A percentile compares a stretch with the other conserved stretches of the same genome.
Conservation (phyloP, 1,139 yeast genomes). For the Lodderomyces parapsilosis region DNA sequence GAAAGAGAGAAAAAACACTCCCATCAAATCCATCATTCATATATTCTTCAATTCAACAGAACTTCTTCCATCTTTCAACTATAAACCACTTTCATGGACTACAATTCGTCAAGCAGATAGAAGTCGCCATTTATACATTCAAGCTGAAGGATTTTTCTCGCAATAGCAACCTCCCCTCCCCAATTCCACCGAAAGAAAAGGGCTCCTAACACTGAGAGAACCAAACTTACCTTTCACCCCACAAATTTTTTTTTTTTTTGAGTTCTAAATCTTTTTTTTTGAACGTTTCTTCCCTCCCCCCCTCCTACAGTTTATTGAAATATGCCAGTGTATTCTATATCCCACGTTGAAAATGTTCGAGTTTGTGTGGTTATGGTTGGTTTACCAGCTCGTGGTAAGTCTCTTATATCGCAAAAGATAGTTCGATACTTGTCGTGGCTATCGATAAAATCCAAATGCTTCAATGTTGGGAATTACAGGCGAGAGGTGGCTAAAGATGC, state of each 20-base stretch:
- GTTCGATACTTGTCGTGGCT: conserved; percentile 92
- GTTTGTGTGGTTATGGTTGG: conserved; percentile 80
- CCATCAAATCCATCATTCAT: too few species aligned
- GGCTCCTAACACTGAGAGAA: neutral
- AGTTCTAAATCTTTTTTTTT: neutral
- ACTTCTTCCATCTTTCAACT: neutral
- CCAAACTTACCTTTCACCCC: neutral
- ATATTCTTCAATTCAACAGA: too few species aligned
- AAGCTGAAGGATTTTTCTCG: neutral
- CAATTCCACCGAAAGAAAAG: neutral
- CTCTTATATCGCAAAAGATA: conserved; percentile 78
- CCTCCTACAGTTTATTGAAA: neutral
- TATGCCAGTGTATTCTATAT: conserved; percentile 75
- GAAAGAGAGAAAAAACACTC: neutral
- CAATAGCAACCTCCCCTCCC: neutral
- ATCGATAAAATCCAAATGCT: conserved; percentile 80
- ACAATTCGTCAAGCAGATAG: neutral
- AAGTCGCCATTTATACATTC: neutral
- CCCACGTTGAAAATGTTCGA: conserved; percentile 68
- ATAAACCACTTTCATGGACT: neutral
- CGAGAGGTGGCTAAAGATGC: conserved; percentile 49
- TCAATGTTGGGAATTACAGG: conserved; percentile 86
- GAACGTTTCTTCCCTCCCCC: too few species aligned
- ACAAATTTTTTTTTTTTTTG: neutral
- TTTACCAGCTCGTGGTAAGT: conserved; percentile 63